Conservation (phyloP, 1,284 basidiomycete genomes). For the Pseudomicrostroma phylloplanum region DNA sequence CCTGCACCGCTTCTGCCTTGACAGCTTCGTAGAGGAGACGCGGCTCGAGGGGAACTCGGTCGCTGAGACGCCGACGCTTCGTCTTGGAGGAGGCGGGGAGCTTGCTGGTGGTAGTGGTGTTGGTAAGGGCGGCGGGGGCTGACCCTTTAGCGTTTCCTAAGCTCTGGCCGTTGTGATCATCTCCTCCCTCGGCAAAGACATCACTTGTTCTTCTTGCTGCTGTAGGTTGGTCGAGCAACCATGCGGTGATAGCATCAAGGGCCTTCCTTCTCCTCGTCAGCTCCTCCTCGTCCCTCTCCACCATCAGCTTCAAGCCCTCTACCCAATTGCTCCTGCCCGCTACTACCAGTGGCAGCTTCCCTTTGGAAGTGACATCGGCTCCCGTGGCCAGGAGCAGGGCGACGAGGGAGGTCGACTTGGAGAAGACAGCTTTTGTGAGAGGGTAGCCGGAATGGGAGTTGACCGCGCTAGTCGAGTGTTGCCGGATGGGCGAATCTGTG, state of each 20-base stretch:
- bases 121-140: not conserved
- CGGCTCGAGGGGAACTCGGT: not conserved
- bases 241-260: not conserved
- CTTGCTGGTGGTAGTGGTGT: not conserved
- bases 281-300: slow-evolving; percentile 13
- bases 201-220: too few relatives aligned
- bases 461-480: not conserved
- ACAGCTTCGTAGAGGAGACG: not conserved
- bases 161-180: not conserved
- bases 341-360: slow-evolving; percentile 6
- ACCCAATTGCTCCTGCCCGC: slow-evolving; percentile 10
- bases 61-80: not conserved
- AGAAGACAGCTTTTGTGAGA: slow-evolving; percentile 6
- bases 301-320: slow-evolving; percentile 7
- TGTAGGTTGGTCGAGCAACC: not conserved
- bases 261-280: too few relatives aligned
- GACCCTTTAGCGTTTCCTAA: not conserved
- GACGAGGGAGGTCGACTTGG: slow-evolving; percentile 2
- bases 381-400: slow-evolving; percentile 8
- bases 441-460: not conserved
- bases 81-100: not conserved
- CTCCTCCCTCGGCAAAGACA: too few relatives aligned
- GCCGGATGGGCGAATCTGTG: not conserved
- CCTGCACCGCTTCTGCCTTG: not conserved
- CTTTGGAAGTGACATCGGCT: slow-evolving; percentile 8